These are phyloP conservation scores for Juncus effusus DNA, from an alignment of 176 grass and related monocot genomes.

Conservation along the genomic window DNA sequence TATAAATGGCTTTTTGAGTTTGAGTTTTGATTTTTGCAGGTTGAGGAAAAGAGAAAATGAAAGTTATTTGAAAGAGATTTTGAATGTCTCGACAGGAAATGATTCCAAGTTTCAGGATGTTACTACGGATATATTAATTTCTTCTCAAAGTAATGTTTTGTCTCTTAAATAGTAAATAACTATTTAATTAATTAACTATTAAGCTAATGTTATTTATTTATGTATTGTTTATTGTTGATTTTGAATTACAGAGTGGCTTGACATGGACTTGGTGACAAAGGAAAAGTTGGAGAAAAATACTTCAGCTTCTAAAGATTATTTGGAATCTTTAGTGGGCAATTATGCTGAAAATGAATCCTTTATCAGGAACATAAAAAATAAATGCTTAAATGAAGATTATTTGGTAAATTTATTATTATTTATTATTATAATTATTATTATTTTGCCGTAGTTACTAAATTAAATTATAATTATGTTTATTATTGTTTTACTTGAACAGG, in stretches of 20 bases:
- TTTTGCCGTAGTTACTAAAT: constrained; percentile 11
- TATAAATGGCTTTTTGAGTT: not conserved
- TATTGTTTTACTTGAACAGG: constrained; percentile 33
- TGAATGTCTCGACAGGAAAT: constrained; percentile 36
- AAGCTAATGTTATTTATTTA: constrained; percentile 7
- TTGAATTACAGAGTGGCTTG: constrained; percentile 39
- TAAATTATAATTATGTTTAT: constrained; percentile 19
- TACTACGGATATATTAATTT: constrained; percentile 42
- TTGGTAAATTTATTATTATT: constrained; percentile 33
- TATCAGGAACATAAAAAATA: constrained; percentile 34
- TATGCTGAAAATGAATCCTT: constrained; percentile 38
- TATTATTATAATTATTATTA: not conserved
- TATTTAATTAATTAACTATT: not conserved
- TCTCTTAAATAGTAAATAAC: constrained; percentile 8
- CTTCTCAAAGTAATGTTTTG: constrained; percentile 47
- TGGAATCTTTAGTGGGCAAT: constrained; percentile 40
- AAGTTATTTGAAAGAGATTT: constrained; percentile 40
- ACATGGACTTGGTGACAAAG: constrained; percentile 41
- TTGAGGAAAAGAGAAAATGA: constrained; percentile 41
- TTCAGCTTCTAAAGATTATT: constrained; percentile 22
- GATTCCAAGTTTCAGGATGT: constrained; percentile 38
- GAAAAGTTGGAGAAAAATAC: constrained; percentile 29
- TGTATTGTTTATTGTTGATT: constrained; percentile 20
- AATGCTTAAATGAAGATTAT: constrained; percentile 56
- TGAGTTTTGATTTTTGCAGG: constrained; percentile 38